phyloP scores from a whole-genome alignment of 176 grass and related monocot genomes.

The Carex cristatella region DNA sequence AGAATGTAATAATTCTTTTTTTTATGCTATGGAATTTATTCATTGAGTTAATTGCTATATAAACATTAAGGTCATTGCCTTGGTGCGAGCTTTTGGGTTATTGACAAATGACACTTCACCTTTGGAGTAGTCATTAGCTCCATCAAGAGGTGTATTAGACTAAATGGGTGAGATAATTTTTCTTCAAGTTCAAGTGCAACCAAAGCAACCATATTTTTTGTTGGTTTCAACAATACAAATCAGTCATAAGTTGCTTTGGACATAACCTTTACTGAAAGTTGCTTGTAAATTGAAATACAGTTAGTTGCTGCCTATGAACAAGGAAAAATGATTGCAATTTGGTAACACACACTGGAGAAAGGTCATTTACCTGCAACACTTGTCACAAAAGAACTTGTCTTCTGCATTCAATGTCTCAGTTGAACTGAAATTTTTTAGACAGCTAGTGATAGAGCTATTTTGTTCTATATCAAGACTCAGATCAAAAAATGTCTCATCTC shows the following conservation, averaged over 20 bases:
- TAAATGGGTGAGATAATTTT: neutral
- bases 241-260: neutral
- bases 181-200: neutral
- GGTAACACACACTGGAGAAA: neutral
- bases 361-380: constrained; percentile 73
- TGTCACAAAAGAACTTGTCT: constrained; percentile 99
- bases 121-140: neutral
- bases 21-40: neutral
- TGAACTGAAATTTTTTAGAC: constrained; percentile 99
- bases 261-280: neutral
- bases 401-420: constrained; percentile 95
- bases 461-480: constrained; percentile 95
- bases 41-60: neutral
- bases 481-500: constrained; percentile 99
- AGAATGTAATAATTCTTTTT: neutral
- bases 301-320: neutral
- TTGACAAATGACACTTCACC: neutral
- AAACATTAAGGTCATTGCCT: neutral
- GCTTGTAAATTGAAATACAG: neutral
- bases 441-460: constrained; percentile 97
- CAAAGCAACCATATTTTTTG: neutral
- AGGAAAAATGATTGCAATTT: neutral
- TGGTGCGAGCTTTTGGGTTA: neutral
- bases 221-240: neutral
- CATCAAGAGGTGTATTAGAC: neutral